Conservation (phyloP, 208 protist species). For the Trypanosoma conorhini region DNA sequence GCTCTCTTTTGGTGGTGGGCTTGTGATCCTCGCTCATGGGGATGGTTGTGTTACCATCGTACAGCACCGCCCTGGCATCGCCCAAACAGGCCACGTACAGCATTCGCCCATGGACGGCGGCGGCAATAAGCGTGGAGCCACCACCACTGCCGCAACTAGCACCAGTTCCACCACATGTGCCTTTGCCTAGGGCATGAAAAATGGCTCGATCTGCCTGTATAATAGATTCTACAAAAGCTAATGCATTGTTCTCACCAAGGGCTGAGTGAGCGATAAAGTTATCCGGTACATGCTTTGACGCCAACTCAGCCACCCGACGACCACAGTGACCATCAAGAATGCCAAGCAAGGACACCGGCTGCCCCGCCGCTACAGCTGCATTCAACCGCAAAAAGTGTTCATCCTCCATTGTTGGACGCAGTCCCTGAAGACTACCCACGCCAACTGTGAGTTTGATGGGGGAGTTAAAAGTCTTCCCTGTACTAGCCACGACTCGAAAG, state of each 20-base stretch:
- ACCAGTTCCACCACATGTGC: conserved; percentile 7
- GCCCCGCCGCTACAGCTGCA: conserved; percentile 43
- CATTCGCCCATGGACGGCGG: conserved; percentile 70
- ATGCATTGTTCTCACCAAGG: conserved; percentile 72
- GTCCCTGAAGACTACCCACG: conserved; percentile 67
- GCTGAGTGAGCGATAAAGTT: conserved; percentile 60
- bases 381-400: conserved; percentile 64
- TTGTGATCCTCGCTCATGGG: conserved; percentile 93
- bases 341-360: conserved; percentile 59
- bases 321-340: conserved; percentile 88
- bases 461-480: conserved; percentile 44
- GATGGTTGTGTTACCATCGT: conserved; percentile 72
- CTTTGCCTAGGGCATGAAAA: conserved; percentile 38
- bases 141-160: conserved; percentile 28
- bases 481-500: conserved; percentile 78
- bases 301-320: conserved; percentile 65
- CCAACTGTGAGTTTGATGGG: conserved; percentile 56
- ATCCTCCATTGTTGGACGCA: conserved; percentile 84
- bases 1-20: conserved; percentile 70
- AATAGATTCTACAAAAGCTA: conserved; percentile 73
- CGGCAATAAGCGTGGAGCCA: conserved; percentile 72
- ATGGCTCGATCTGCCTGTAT: conserved; percentile 63
- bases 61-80: conserved; percentile 85
- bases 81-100: conserved; percentile 88
- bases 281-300: conserved; percentile 56